Base-by-base conservation (phyloP, 2,329 filamentous ascomycete genomes). In the Paecilomyces dactylethromorphus region DNA sequence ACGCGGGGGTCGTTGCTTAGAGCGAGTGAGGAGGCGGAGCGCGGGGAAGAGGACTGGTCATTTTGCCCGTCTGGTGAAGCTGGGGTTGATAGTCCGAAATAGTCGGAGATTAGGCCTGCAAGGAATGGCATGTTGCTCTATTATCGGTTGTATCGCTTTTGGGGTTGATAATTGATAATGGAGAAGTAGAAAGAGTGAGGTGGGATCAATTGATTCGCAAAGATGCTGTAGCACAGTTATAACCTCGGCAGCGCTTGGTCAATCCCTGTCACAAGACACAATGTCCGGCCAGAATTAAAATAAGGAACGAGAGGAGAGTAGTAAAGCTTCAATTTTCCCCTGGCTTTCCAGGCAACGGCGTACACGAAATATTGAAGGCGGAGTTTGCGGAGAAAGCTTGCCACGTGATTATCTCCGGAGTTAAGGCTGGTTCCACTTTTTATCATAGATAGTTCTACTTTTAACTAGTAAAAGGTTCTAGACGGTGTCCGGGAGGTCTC, bases 1-100 rank as follows among this genome's bases (percentile, higher is more conserved):
- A 72, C 67, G 57, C 60, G 63, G 45, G 67, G 60, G 57, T n/a
- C 21, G 39, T 45, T 45, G 39, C 4, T 21, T 3, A 45, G n/a
- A 18, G 35, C 35, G 35, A 45, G 35, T 45, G 35, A 45, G 35
- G 35, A 45, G 39, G 39, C 5, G 39, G 39, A 45, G 15, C 6
- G 39, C 39, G n/a, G 39, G 39, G 35, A 39, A n/a, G 35, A 39
- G 15, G 39, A 45, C 15, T n/a, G 39, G 6, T 45, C 39, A 18
- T 45, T 45, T 10, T 45, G n/a, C n/a, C 21, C n/a, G 39, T 6
- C 3, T 6, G n/a, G 18, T 8, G 39, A n/a, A 2, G 39, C 15
- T 45, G 39, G n/a, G 6, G 39, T n/a, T 45, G 39, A 45, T 45
- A 45, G 6, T 2, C 39, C 39, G n/a, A 45, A 45, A 6, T 3